Conservation (phyloP, 371 early-diverging fungal species). For the Rhizopus stolonifer region DNA sequence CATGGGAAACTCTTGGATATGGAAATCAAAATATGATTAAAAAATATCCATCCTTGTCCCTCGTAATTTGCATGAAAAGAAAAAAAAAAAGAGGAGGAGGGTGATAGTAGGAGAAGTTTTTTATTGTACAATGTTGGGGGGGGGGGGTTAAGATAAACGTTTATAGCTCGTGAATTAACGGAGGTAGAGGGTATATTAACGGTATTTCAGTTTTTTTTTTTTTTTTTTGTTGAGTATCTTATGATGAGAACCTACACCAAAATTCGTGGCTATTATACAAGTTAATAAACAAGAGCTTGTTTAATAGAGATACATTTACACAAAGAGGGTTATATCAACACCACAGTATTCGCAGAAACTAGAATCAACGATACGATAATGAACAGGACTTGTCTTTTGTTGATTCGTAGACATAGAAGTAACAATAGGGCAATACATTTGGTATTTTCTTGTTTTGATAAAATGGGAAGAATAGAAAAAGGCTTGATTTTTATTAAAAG, state of each 20-base stretch:
- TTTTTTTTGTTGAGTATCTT: neutral
- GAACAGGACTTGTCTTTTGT: neutral
- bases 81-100: no score
- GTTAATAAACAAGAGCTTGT: neutral
- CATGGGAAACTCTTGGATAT: conserved; percentile 84
- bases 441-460: no score
- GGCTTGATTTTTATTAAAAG: neutral
- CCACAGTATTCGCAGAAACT: conserved; percentile 19
- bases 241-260: conserved; percentile 4
- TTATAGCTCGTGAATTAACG: no score
- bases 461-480: neutral
- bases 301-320: neutral
- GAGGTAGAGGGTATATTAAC: no score
- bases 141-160: no score
- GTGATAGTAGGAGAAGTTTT: no score
- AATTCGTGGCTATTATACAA: conserved; percentile 8
- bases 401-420: neutral
- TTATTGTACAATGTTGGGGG: no score
- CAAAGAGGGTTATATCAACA: conserved; percentile 13
- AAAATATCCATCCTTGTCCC: neutral
- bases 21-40: conserved; percentile 45
- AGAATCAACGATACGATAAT: neutral
- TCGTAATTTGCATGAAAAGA: neutral
- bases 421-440: no score
- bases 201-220: neutral